Evolutionary conservation across 2,329 filamentous ascomycete species (phyloP).

Genomic region (Cercospora sp.): DNA sequence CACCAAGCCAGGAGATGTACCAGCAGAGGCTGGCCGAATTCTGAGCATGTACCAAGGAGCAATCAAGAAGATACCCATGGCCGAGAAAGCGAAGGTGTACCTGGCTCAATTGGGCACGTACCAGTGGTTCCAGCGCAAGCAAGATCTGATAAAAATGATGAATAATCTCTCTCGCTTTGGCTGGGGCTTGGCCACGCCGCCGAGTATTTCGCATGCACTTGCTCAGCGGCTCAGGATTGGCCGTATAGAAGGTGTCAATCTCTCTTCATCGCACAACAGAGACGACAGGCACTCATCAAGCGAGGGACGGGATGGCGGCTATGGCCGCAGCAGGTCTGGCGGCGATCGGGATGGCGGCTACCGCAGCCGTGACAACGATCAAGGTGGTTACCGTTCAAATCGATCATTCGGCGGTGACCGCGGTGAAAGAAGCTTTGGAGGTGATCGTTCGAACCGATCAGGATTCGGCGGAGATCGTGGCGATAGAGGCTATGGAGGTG

Average conservation of each 20-base stretch:
- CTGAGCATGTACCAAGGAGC: slow-evolving; percentile 48
- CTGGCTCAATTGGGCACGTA: slow-evolving; percentile 58
- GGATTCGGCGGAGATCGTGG: background rate
- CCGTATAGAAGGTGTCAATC: slow-evolving; percentile 34
- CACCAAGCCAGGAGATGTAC: slow-evolving; percentile 44
- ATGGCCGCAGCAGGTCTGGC: slow-evolving; percentile 1
- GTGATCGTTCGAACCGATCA: background rate
- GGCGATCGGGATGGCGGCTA: slow-evolving; percentile 17
- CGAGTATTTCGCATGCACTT: slow-evolving; percentile 40
- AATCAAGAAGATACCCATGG: slow-evolving; percentile 46
- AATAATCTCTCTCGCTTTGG: slow-evolving; percentile 56
- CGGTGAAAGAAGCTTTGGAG: background rate
- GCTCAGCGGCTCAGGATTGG: slow-evolving; percentile 35
- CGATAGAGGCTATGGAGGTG: slow-evolving; percentile 12
- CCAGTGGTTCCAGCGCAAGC: slow-evolving; percentile 42
- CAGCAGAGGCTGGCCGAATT: slow-evolving; percentile 44
- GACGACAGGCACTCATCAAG: background rate
- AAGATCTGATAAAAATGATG: slow-evolving; percentile 50
- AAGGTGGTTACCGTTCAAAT: background rate
- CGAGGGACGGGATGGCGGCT: slow-evolving; percentile 13
- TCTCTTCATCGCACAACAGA: slow-evolving; percentile 23
- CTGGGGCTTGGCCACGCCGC: slow-evolving; percentile 56
- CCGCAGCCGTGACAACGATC: slow-evolving; percentile 2
- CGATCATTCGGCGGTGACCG: background rate
- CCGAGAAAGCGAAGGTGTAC: slow-evolving; percentile 55